Evolutionary conservation across 345 rosid species (phyloP).

Genomic region (Hevea brasiliensis): DNA sequence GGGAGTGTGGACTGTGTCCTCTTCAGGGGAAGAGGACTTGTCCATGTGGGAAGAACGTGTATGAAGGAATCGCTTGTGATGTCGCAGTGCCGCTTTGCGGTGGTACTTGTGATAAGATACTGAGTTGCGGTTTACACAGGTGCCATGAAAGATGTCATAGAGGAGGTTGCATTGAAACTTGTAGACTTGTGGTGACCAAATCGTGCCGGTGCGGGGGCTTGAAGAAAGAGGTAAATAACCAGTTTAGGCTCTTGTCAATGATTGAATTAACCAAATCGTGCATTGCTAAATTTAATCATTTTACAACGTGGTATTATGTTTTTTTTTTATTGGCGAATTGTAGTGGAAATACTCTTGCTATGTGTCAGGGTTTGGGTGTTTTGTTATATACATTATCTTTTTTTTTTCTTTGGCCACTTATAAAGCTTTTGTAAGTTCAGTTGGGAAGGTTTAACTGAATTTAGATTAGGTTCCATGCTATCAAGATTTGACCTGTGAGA

Average conservation of each 20-base stretch:
- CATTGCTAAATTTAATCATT: not conserved
- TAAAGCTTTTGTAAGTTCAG: not conserved
- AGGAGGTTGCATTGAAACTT: constrained; percentile 76
- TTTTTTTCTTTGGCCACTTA: not conserved
- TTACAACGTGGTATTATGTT: not conserved
- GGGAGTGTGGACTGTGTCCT: constrained; percentile 77
- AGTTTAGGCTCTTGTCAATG: constrained; percentile 5
- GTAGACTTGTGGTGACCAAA: constrained; percentile 72
- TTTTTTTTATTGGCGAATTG: not conserved
- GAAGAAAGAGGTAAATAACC: constrained; percentile 73
- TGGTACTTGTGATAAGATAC: constrained; percentile 71
- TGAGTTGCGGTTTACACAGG: constrained; percentile 70
- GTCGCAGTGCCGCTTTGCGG: constrained; percentile 70
- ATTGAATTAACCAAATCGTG: too few species aligned
- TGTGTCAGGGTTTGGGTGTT: not conserved
- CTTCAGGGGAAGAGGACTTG: constrained; percentile 81
- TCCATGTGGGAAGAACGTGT: constrained; percentile 79
- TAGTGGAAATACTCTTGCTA: too few species aligned
- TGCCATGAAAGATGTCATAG: constrained; percentile 91
- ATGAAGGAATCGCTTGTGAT: constrained; percentile 82
- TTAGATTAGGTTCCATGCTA: constrained; percentile 81
- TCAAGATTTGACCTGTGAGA: constrained; percentile 90
- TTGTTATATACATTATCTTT: too few species aligned
- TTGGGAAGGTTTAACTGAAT: constrained; percentile 34
- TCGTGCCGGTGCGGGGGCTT: constrained; percentile 71